Percentiles rank a stretch among this genome's conserved stretches.
These are phyloP conservation scores for Cytospora leucostoma DNA, from an alignment of 2,329 filamentous ascomycete species.

Conservation along the genomic window DNA sequence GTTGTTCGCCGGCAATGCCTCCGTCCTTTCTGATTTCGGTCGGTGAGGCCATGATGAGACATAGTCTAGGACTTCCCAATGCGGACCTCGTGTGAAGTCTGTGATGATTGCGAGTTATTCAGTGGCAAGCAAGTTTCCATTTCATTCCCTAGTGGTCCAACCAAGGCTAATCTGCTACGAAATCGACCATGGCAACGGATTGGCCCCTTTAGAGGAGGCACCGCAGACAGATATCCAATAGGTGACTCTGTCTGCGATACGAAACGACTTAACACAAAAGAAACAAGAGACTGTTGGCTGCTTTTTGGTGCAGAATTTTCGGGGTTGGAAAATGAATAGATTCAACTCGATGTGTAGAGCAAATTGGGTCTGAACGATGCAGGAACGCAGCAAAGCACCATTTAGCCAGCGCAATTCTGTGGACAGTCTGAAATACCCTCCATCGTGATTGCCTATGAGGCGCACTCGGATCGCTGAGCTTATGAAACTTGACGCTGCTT, in stretches of 20 bases:
- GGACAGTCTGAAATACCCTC: neutral
- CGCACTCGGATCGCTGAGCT: neutral
- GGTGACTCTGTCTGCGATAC: neutral
- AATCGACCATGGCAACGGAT: neutral
- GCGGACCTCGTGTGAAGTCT: neutral
- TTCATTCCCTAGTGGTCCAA: neutral
- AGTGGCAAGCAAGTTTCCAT: neutral
- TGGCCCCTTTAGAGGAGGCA: neutral
- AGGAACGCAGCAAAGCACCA: neutral
- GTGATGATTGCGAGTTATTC: neutral
- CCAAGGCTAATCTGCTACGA: neutral
- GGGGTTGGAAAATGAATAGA: neutral
- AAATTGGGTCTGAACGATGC: neutral
- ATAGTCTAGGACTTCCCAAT: neutral
- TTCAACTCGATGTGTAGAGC: neutral
- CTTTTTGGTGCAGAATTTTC: neutral
- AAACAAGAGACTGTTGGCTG: neutral
- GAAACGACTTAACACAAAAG: neutral
- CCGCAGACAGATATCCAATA: neutral
- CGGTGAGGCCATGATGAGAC: neutral
- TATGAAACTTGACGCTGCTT: neutral
- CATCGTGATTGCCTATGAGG: neutral
- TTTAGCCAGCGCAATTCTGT: neutral
- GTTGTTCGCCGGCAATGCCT: neutral
- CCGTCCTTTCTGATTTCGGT: neutral